Conservation (phyloP, 2,329 filamentous ascomycete genomes). For the Colletotrichum sojae region DNA sequence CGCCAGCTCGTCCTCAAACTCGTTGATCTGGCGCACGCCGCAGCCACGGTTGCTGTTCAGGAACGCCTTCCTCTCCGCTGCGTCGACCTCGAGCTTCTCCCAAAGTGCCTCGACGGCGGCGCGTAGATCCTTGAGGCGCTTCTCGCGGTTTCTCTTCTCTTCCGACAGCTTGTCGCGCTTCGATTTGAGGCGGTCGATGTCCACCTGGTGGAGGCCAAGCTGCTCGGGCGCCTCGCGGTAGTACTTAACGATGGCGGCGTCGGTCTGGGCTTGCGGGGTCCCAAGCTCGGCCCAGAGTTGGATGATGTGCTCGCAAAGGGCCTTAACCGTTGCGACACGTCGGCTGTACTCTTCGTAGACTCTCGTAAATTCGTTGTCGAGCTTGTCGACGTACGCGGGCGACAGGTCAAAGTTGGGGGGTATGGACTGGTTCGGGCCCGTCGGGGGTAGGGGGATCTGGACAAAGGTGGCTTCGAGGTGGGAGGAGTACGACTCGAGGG, state of each 20-base stretch:
- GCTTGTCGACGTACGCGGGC: conserved; percentile 84
- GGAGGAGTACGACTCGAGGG: conserved; percentile 94
- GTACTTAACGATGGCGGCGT: conserved; percentile 87
- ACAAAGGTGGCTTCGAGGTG: conserved; percentile 94
- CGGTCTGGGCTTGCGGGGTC: conserved; percentile 93
- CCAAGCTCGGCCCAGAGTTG: conserved; percentile 96
- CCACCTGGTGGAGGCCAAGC: conserved; percentile 90
- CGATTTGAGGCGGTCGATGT: conserved; percentile 78
- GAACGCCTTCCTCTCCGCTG: conserved; percentile 87
- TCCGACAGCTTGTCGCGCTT: conserved; percentile 88
- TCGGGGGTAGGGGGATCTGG: conserved; percentile 87
- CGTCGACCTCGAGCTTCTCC: conserved; percentile 88
- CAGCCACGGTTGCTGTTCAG: conserved; percentile 90
- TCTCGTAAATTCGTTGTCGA: conserved; percentile 92
- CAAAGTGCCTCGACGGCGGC: conserved; percentile 87
- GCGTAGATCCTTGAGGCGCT: conserved; percentile 81
- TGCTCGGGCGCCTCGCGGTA: conserved; percentile 94
- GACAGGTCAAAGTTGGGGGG: conserved; percentile 94
- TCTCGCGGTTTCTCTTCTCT: conserved; percentile 90
- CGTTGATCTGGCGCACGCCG: conserved; percentile 91
- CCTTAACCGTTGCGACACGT: conserved; percentile 81
- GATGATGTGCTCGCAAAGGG: conserved; percentile 86
- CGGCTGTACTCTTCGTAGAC: conserved; percentile 97
- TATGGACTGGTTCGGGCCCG: conserved; percentile 80
- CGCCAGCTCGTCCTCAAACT: conserved; percentile 91